phyloP scores from a whole-genome alignment of 2,329 filamentous ascomycete genomes.

The Scopulariopsis brevicaulis region DNA sequence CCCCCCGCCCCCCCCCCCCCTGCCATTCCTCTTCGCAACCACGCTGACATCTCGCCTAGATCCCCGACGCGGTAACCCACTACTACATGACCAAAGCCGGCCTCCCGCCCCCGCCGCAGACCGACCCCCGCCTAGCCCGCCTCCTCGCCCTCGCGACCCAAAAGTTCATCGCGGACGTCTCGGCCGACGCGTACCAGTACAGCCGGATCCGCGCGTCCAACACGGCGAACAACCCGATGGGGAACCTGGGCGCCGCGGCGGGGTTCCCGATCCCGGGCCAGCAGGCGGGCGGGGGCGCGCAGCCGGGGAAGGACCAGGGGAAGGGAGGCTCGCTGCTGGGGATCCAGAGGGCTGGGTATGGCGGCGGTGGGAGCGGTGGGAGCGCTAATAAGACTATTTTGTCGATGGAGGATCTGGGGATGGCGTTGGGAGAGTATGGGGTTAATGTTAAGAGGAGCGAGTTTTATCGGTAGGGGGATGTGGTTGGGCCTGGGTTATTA shows the following conservation, averaged over 20 bases:
- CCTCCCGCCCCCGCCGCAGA: constrained; percentile 83
- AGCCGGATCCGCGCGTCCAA: constrained; percentile 90
- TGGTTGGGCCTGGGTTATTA: background rate
- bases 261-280: constrained; percentile 58
- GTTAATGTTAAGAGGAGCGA: constrained; percentile 96
- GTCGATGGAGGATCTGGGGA: constrained; percentile 97
- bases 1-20: background rate
- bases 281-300: constrained; percentile 37
- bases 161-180: constrained; percentile 97
- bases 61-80: constrained; percentile 92
- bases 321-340: constrained; percentile 53
- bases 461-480: constrained; percentile 62
- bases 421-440: constrained; percentile 96
- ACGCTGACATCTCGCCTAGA: constrained; percentile 36
- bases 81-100: constrained; percentile 97
- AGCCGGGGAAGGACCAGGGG: constrained; percentile 44
- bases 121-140: constrained; percentile 79
- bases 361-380: constrained; percentile 79
- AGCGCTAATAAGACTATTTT: constrained; percentile 86
- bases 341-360: constrained; percentile 68
- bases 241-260: constrained; percentile 65
- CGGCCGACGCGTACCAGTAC: constrained; percentile 96
- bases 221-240: constrained; percentile 80
- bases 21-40: background rate
- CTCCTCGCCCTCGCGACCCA: constrained; percentile 95